These are phyloP conservation scores for Kuraishia hungarica DNA, from an alignment of 805 yeast genomes.

Conservation along the genomic window DNA sequence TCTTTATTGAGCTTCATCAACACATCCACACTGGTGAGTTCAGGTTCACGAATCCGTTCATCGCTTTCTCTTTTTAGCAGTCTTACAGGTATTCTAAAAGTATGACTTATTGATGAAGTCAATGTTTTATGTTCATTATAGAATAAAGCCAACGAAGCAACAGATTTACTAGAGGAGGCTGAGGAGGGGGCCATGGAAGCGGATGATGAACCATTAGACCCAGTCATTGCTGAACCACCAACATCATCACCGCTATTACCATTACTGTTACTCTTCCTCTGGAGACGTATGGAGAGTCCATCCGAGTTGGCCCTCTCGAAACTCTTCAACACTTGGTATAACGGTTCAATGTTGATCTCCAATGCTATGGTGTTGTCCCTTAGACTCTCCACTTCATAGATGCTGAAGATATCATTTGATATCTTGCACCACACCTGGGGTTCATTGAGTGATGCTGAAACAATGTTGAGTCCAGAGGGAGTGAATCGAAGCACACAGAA, in stretches of 20 bases:
- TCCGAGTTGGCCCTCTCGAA: constrained; percentile 46
- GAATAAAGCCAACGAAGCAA: constrained; percentile 46
- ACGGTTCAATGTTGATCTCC: constrained; percentile 55
- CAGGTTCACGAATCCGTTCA: constrained; percentile 53
- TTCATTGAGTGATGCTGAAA: constrained; percentile 43
- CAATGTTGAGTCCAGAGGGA: constrained; percentile 36
- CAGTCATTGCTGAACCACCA: constrained; percentile 7
- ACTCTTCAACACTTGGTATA: constrained; percentile 47
- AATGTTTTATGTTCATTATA: constrained; percentile 37
- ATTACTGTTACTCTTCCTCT: constrained; percentile 27
- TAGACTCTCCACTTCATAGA: constrained; percentile 41
- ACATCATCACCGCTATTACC: too few species aligned
- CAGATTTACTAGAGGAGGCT: constrained; percentile 19
- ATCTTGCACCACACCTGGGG: constrained; percentile 67
- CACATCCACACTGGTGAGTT: constrained; percentile 42
- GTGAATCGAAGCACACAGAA: constrained; percentile 50
- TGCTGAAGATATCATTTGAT: constrained; percentile 34
- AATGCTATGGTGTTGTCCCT: constrained; percentile 47
- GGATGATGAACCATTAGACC: background rate
- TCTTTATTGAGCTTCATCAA: constrained; percentile 44
- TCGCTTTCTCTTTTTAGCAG: constrained; percentile 48
- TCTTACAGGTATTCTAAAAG: constrained; percentile 65
- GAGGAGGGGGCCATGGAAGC: background rate
- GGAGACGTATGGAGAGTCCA: constrained; percentile 43
- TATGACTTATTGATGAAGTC: constrained; percentile 45